Base-by-base conservation (phyloP, 495 filamentous ascomycete genomes). In the Aspergillus steynii region DNA sequence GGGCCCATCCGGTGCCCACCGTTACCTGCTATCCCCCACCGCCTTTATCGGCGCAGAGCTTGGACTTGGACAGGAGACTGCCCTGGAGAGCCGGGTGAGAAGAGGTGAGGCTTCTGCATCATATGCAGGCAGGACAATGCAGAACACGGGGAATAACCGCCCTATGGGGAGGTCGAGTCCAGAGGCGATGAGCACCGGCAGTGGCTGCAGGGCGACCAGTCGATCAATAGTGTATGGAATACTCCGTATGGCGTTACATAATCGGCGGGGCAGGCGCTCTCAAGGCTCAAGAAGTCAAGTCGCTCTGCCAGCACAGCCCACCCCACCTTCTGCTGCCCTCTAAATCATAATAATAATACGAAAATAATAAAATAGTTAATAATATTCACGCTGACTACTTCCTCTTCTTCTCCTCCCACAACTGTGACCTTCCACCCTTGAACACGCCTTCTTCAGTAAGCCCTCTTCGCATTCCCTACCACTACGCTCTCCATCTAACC, bases 401-500 rank as follows among this genome's bases (percentile, higher is more conserved):
- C 31, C 31, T 7, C 31, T 34, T 34, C 37, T 42, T 15, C 37
- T 42, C 37, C 12, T 10, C 37, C 37, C 37, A 42, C 37, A 42
- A 42, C 37, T 12, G 12, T 42, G 37, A 42, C 7, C 37, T 42
- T 42, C 37, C 37, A 42, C 9, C 37, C 12, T 42, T 12, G 37
- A 10, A 42, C 9, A 42, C 37, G 9, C 37, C 14, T 4, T 3
- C 4, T 4, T 14, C 37, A 14, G 37, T 42, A 42, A 12, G 37
- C 37, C 37, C 14, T 14, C 9, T 42, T 15, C 37, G 12, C 37
- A 12, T 15, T 42, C 37, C 37, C 5, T 42, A 12, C 37, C 7
- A 27, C 8, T 57, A 28, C 53, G 56, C 5, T 56, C 42, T 56
- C 64, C 66, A 26, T 49, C 61, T 56, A 29, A n/a, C 7, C 29